phyloP scores from a whole-genome alignment of 2,329 filamentous ascomycete genomes.

The Aspergillus sojae region DNA sequence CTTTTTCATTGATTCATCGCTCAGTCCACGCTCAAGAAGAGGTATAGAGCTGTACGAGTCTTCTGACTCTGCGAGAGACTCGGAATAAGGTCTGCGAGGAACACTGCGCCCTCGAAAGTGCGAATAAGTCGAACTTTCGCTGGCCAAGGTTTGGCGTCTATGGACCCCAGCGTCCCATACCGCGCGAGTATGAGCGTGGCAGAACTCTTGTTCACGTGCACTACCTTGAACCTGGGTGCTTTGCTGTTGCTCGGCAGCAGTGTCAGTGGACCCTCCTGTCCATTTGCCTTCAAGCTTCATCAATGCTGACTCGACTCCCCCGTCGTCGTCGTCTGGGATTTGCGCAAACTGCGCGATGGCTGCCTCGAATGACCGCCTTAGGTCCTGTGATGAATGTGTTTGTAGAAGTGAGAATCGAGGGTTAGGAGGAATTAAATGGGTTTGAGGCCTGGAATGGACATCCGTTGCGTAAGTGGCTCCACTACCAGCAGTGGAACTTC shows the following conservation, averaged over 20 bases:
- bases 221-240: neutral
- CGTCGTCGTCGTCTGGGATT: constrained; percentile 85
- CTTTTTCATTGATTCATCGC: constrained; percentile 54
- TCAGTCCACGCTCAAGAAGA: constrained; percentile 68
- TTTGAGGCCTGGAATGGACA: constrained; percentile 27
- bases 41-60: constrained; percentile 78
- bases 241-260: constrained; percentile 4
- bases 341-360: constrained; percentile 85
- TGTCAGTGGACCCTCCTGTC: constrained; percentile 15
- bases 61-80: constrained; percentile 61
- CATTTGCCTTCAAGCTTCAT: constrained; percentile 90
- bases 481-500: constrained; percentile 30
- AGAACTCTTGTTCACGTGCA: constrained; percentile 9
- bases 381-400: constrained; percentile 59
- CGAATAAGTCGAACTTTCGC: constrained; percentile 28
- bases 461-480: constrained; percentile 19
- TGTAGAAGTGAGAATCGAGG: constrained; percentile 47
- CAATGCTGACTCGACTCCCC: constrained; percentile 88
- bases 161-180: constrained; percentile 21
- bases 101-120: constrained; percentile 30
- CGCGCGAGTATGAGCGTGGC: constrained; percentile 4
- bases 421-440: constrained; percentile 33
- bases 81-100: constrained; percentile 41
- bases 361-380: constrained; percentile 76
- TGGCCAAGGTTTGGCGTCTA: constrained; percentile 28